Base-by-base conservation (phyloP, 768 basidiomycete species). In the Mycena belliarum region DNA sequence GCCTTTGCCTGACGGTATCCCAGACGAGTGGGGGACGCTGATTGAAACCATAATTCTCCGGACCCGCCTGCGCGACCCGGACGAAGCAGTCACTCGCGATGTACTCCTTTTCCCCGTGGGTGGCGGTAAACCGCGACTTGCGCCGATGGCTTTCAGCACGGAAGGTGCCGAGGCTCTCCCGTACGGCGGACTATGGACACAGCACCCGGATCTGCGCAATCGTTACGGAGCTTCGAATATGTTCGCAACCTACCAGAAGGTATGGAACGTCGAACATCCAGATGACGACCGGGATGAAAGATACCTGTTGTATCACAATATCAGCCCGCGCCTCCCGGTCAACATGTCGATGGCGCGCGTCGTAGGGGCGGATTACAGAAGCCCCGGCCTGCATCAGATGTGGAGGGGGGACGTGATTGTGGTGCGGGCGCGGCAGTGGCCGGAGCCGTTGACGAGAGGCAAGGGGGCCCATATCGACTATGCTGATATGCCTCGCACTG, bases 351-450 rank as follows among this genome's bases (percentile, higher is more conserved):
- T 57, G 49, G 57, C 50, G 6, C 43, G 44, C 11, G 8, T 52
- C 1, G 57, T 59, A 1, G 51, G 41, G 9, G 50, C 35, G 1
- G 40, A 59, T 43, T 24, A 50, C 1, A 23, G 48, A 18, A 52
- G n/a, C 23, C 57, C 57, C n/a, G 57, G 57, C 1, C 12, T 42
- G 16, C 45, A 51, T 10, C 51, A 40, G 2, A 9, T 59, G 57
- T 52, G 57, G 51, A 40, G 57, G 20, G 57, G 55, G 2, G 57
- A 59, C 23, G 57, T 49, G 3, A 51, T 59, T 10, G 38, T 59
- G 23, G 51, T 59, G 28, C 52, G 52, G 51, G 48, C 6, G 26
- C 16, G 3, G 5, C 49, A 57, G 33, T 59, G 57, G 57, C 57
- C 55, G 4, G 43, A 12, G 4, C 32, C 50, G 16, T 10, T 28